These are phyloP conservation scores for Blastobotrys chiropterorum DNA, from an alignment of 805 yeast genomes.

Conservation along the genomic window DNA sequence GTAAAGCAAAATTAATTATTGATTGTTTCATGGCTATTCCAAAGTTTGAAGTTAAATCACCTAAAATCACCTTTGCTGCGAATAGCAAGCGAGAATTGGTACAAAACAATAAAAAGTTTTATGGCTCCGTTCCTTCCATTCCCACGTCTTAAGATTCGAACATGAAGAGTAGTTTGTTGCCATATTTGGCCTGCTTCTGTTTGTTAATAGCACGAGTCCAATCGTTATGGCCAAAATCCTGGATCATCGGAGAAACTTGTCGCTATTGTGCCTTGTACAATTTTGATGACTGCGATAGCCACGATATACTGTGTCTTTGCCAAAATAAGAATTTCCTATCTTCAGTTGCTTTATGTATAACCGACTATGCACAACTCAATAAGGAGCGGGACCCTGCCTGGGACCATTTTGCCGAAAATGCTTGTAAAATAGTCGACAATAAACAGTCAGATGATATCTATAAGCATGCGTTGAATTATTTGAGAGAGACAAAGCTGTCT, in stretches of 20 bases:
- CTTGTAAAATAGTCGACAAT: conserved; percentile 22
- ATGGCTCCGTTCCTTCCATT: too few species aligned
- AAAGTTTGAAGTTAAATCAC: too few species aligned
- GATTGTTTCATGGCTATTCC: too few species aligned
- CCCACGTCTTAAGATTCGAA: too few species aligned
- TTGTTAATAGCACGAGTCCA: not conserved
- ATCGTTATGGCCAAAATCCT: conserved; percentile 21
- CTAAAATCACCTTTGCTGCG: too few species aligned
- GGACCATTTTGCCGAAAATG: conserved; percentile 24
- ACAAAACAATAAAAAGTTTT: too few species aligned
- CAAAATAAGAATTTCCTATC: conserved; percentile 22
- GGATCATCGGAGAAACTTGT: conserved; percentile 23
- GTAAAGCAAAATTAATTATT: too few species aligned
- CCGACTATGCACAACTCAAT: conserved; percentile 17
- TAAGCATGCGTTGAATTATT: conserved; percentile 10
- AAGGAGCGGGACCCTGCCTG: conserved; percentile 27
- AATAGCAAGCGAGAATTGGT: too few species aligned
- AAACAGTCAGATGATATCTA: conserved; percentile 11
- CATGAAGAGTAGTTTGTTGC: too few species aligned
- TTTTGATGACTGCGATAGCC: conserved; percentile 17
- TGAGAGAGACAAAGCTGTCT: too few species aligned
- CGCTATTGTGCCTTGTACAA: conserved; percentile 11
- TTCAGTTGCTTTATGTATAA: conserved; percentile 30
- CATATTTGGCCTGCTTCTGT: too few species aligned
- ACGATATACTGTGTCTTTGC: conserved; percentile 29